Base-by-base conservation (phyloP, 495 filamentous ascomycete genomes). In the Trichoderma orchidacearum region DNA sequence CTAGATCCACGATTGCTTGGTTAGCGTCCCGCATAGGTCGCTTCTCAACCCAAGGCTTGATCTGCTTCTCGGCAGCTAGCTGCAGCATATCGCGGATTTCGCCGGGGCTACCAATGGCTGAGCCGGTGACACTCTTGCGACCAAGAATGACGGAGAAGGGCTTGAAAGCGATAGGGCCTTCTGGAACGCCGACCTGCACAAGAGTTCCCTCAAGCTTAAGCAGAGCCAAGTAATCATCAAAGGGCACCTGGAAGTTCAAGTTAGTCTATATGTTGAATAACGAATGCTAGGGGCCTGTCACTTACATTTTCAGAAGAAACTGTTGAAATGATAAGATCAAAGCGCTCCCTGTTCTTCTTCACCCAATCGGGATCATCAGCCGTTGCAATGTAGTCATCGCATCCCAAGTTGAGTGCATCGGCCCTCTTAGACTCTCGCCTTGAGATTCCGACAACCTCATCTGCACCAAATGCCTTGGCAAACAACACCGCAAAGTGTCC, bases 321-420 rank as follows among this genome's bases (percentile, higher is more conserved):
- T n/a, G 89, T 95, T 61, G 71, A 85, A 55, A 95, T 63, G 54
- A 95, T 85, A 9, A 96, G 64, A 67, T 96, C 90, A 41, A 96
- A 67, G 9, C 76, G 74, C n/a, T 76, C 68, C 4, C 73, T 68
- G 59, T 90, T 69, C 59, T 76, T 82, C 58, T 71, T 76, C 8
- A 73, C 73, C 91, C 90, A 95, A 30, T 80, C 73, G 23, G 78
- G 66, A 25, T 94, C 85, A 27, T 95, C 90, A 18, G 73, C 79
- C 3, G 90, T 95, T 15, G 91, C 86, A 61, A 96, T 88, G 67
- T 84, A 93, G 11, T 74, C 71, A 61, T 85, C 80, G 0, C 82
- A 84, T 25, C 85, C 84, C 64, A 87, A 72, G 64, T 81, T 76
- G 56, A 82, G 23, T 5, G 82, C 89, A 69, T 95, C 89, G 0